Evolutionary conservation across 2,329 filamentous ascomycete genomes (phyloP).

Genomic region (Pyrenophora seminiperda): DNA sequence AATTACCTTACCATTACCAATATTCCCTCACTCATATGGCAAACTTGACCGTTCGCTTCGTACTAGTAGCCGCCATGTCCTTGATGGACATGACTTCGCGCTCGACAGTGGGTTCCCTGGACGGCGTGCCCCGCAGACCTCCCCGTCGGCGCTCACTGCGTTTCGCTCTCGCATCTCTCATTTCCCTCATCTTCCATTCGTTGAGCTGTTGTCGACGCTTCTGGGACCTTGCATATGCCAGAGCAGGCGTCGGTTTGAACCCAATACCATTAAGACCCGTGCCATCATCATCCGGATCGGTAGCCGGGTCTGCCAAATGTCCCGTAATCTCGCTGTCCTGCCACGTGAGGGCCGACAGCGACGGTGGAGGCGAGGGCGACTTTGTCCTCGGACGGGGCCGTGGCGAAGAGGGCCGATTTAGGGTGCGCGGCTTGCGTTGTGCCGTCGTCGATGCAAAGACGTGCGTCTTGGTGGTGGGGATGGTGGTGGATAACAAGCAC

Average conservation of each 20-base stretch:
- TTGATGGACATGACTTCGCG: conserved; percentile 28
- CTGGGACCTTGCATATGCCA: conserved; percentile 62
- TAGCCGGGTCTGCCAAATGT: conserved; percentile 55
- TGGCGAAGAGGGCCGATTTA: conserved; percentile 14
- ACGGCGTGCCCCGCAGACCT: conserved; percentile 35
- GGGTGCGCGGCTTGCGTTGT: conserved; percentile 8
- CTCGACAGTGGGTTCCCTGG: conserved; percentile 37
- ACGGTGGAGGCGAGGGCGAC: conserved; percentile 42
- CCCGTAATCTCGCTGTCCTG: conserved; percentile 67
- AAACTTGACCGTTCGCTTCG: conserved; percentile 40
- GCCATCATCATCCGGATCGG: conserved; percentile 64
- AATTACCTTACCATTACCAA: conserved; percentile 13
- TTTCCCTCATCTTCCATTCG: conserved; percentile 65
- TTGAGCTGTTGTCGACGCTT: conserved; percentile 63
- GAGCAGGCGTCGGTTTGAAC: conserved; percentile 64
- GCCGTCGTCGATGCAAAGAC: background rate
- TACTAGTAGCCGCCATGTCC: conserved; percentile 9
- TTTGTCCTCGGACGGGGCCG: conserved; percentile 28
- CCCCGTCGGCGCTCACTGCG: conserved; percentile 58
- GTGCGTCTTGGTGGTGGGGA: conserved; percentile 10
- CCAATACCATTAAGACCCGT: conserved; percentile 68
- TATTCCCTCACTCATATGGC: conserved; percentile 29
- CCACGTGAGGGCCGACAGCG: conserved; percentile 55
- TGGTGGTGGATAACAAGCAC: conserved; percentile 12
- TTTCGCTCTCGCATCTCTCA: conserved; percentile 62